Evolutionary conservation across 1,139 yeast species (phyloP), one percentile per base, ranked within the genome.

Genomic region (Magnusiomyces suaveolens): DNA sequence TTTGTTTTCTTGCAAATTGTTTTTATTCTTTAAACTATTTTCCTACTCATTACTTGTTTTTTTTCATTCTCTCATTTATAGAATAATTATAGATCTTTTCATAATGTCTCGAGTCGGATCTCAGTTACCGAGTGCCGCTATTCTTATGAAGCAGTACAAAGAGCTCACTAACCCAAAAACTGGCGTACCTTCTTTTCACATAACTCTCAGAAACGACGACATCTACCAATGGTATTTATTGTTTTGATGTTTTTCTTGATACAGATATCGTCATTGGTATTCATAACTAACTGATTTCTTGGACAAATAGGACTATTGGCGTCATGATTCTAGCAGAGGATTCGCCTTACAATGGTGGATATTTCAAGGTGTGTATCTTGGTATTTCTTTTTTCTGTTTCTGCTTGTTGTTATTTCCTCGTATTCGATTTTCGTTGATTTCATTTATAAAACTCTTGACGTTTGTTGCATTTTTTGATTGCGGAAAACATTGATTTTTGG

Each of bases 301-400:
- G n/a, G 36, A 6, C 12, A 6, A 29, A 20, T 50, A 65, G 69
- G 97, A 87, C 87, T 69, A 79, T 90, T 57, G 97, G 96, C 24
- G 87, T 90, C 57, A 88, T 89, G 89, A 95, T 90, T 29, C 78
- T 88, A 57, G 86, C 87, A 69, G 84, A 85, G 64, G 96, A 88
- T 60, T 87, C 96, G 29, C 84, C 87, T 64, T 90, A 87, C 72
- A 89, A 90, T 66, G 97, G 97, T 50, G 97, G 97, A n/a, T 90
- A 87, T 70, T 86, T 90, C 72, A 87, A 83, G 69, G 68, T 66
- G 52, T 51, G 65, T 54, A 4, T 23, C 20, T 20, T 2, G 14
- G 25, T 18, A 16, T 38, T 38, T 21, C 16, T 29, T 29, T 29
- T 6, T 29, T 29, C 12, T 6, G 6, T 29, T 29, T 6, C 6